phyloP scores from a whole-genome alignment of 106 monocot genomes.

The Cymbidium sinense region DNA sequence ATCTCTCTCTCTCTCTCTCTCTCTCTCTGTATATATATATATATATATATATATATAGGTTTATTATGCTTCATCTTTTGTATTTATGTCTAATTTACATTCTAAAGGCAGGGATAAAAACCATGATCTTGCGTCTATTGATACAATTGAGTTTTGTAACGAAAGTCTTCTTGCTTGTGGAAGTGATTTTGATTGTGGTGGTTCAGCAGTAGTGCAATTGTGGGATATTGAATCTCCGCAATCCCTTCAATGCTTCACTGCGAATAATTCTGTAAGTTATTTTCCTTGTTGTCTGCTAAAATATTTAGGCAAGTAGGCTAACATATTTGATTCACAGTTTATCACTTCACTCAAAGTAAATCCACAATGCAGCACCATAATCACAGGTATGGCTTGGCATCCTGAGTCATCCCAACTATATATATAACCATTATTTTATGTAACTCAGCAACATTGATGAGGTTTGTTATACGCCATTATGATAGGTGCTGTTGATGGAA shows the following conservation, averaged over 20 bases:
- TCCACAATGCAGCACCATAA: slow-evolving; percentile 48
- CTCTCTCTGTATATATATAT: too few species aligned
- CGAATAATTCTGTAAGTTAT: slow-evolving; percentile 76
- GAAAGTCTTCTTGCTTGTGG: slow-evolving; percentile 67
- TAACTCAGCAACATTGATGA: background rate
- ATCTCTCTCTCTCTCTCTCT: too few species aligned
- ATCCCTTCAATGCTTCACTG: slow-evolving; percentile 48
- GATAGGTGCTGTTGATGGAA: slow-evolving; percentile 82
- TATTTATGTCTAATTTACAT: background rate
- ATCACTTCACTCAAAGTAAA: slow-evolving; percentile 66
- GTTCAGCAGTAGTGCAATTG: slow-evolving; percentile 65
- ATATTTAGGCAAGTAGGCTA: background rate
- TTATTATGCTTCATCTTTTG: background rate
- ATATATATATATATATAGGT: too few species aligned
- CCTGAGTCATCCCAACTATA: background rate
- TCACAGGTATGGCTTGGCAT: slow-evolving; percentile 41
- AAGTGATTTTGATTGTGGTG: slow-evolving; percentile 56
- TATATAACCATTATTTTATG: background rate
- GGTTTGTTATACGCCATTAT: background rate
- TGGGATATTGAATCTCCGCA: slow-evolving; percentile 79
- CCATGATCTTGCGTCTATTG: slow-evolving; percentile 38
- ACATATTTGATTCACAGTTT: slow-evolving; percentile 37
- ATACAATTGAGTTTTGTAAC: slow-evolving; percentile 61
- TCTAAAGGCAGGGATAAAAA: slow-evolving; percentile 28
- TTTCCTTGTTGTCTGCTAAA: slow-evolving; percentile 6